Conservation (phyloP, 2,329 filamentous ascomycete genomes). For the Thelonectria discophora region DNA sequence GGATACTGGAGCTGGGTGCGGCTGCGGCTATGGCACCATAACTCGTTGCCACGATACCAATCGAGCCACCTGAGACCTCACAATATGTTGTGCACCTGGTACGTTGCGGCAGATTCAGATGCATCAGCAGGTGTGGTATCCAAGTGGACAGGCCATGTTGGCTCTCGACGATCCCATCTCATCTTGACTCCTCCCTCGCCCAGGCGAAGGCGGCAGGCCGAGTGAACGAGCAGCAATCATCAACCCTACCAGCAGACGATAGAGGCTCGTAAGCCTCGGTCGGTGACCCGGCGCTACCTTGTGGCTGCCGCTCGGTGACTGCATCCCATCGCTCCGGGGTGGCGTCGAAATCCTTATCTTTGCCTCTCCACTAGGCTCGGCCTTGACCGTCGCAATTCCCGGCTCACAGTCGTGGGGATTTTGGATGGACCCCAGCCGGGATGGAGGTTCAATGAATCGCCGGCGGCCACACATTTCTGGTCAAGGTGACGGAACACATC, state of each 20-base stretch:
- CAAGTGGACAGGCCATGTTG: neutral
- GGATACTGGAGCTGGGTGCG: conserved; percentile 15
- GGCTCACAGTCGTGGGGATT: conserved; percentile 27
- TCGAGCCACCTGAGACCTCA: conserved; percentile 23
- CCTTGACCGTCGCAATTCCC: conserved; percentile 30
- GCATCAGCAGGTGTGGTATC: neutral
- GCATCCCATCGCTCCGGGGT: neutral
- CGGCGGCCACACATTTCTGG: conserved; percentile 24
- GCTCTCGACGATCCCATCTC: neutral
- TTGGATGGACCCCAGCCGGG: conserved; percentile 18
- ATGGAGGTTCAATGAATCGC: conserved; percentile 20
- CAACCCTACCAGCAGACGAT: neutral
- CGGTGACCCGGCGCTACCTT: conserved; percentile 10
- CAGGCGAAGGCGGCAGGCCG: neutral
- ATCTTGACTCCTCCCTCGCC: neutral
- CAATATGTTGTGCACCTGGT: conserved; percentile 2
- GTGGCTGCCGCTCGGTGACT: conserved; percentile 7
- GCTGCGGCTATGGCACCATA: conserved; percentile 30
- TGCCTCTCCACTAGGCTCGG: conserved; percentile 37
- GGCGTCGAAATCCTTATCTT: conserved; percentile 29
- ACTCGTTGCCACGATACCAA: conserved; percentile 18
- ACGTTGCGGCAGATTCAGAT: neutral
- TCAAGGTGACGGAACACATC: conserved; percentile 7
- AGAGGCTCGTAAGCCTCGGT: neutral
- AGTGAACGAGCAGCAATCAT: neutral